These are phyloP conservation scores for Gossypium gossypioides DNA, from an alignment of 441 rosid species.

Conservation along the genomic window DNA sequence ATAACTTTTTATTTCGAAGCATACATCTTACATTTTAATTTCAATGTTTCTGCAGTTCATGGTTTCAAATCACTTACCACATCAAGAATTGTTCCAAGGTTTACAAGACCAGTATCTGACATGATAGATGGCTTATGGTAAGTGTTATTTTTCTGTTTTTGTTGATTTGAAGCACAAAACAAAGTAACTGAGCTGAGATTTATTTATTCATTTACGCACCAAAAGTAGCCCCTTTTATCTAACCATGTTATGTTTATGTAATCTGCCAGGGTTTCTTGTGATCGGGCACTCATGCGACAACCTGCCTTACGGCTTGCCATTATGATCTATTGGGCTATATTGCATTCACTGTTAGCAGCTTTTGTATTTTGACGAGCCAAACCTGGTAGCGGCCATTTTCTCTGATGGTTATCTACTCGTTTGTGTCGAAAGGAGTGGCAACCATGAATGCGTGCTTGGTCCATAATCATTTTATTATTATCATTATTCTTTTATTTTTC, in stretches of 20 bases:
- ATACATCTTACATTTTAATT: background rate
- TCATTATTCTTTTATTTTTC: background rate
- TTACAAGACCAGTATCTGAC: slow-evolving; percentile 67
- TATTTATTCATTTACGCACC: background rate
- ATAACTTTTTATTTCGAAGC: background rate
- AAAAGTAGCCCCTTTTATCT: background rate
- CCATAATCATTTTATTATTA: no score
- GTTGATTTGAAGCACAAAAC: background rate
- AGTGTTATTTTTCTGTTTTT: slow-evolving; percentile 17
- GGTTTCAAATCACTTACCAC: slow-evolving; percentile 92
- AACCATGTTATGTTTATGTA: background rate
- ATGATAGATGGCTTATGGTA: slow-evolving; percentile 91
- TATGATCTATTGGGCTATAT: slow-evolving; percentile 78
- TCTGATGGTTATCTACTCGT: background rate
- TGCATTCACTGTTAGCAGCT: slow-evolving; percentile 71
- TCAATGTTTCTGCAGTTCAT: slow-evolving; percentile 42
- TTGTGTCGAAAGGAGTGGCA: background rate
- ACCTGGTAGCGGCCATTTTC: slow-evolving; percentile 6
- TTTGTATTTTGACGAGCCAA: slow-evolving; percentile 52
- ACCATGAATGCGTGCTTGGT: background rate
- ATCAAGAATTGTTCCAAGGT: slow-evolving; percentile 73
- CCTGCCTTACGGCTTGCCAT: slow-evolving; percentile 85
- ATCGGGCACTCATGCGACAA: slow-evolving; percentile 86
- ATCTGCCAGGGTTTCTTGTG: slow-evolving; percentile 84
- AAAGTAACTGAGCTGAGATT: background rate